A percentile compares a stretch with the other conserved stretches of the same genome.
These are phyloP conservation scores for Populus deltoides DNA, from an alignment of 345 rosid species.

Conservation along the genomic window DNA sequence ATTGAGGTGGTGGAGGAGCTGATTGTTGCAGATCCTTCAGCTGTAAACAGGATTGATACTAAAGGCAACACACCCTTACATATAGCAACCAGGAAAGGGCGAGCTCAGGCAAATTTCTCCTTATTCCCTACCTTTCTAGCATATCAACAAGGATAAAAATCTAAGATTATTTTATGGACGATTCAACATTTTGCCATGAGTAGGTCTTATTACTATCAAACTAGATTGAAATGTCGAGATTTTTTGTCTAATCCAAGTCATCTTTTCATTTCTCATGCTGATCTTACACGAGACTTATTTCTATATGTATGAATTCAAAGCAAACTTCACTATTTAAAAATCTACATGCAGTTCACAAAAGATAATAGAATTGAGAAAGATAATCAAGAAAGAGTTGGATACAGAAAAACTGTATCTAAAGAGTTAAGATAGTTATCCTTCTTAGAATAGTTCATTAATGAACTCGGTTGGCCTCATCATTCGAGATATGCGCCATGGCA, in stretches of 20 bases:
- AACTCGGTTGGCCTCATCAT: neutral
- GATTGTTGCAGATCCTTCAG: conserved; percentile 56
- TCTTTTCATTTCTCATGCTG: no score
- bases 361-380: no score
- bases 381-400: no score
- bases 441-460: neutral
- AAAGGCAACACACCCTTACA: conserved; percentile 82
- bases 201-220: no score
- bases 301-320: no score
- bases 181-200: neutral
- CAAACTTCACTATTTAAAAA: no score
- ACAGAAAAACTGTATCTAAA: no score
- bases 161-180: neutral
- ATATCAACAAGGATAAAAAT: no score
- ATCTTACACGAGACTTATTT: no score
- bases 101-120: conserved; percentile 53
- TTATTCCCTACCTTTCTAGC: neutral
- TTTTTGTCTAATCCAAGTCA: no score
- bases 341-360: no score
- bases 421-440: neutral
- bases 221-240: no score
- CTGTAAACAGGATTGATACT: conserved; percentile 60
- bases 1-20: conserved; percentile 60
- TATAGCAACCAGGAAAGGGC: conserved; percentile 76
- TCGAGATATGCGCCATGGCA: neutral